Conservation (phyloP, 1,284 basidiomycete genomes). For the Mrakiaceae sp. region DNA sequence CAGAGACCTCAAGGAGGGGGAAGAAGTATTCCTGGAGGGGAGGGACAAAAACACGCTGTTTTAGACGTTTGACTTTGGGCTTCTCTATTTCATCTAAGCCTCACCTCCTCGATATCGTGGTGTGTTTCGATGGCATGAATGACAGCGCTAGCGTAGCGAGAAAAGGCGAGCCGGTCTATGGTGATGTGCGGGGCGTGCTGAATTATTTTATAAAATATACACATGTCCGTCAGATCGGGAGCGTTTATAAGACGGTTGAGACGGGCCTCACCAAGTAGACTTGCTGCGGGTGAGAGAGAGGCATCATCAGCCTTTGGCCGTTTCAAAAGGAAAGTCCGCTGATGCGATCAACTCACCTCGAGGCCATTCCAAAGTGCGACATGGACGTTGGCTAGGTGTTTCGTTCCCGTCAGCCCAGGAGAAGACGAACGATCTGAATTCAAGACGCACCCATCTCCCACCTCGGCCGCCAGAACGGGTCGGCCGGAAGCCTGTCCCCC, state of each 20-base stretch:
- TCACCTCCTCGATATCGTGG: neutral
- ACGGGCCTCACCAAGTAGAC: neutral
- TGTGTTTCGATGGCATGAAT: neutral
- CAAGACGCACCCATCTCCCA: constrained; percentile 1
- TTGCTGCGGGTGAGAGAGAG: neutral
- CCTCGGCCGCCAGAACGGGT: constrained; percentile 5
- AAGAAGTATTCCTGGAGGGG: neutral
- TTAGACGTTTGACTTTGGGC: neutral
- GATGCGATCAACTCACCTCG: neutral
- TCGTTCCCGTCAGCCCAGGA: neutral
- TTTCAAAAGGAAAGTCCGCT: too few relatives aligned
- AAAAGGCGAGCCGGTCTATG: neutral
- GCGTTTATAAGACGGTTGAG: too few relatives aligned
- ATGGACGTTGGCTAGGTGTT: constrained; percentile 1
- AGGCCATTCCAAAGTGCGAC: neutral
- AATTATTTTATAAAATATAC: neutral
- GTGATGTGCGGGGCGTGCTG: neutral
- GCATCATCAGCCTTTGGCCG: too few relatives aligned
- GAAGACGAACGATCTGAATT: neutral
- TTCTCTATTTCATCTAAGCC: neutral
- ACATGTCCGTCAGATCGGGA: neutral
- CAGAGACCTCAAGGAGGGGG: constrained; percentile 1
- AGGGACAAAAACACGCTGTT: neutral
- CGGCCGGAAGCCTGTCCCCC: neutral
- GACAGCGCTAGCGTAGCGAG: neutral